Base-by-base conservation (phyloP, 306 rosid genomes). In the Sechiopsis laciniata region DNA sequence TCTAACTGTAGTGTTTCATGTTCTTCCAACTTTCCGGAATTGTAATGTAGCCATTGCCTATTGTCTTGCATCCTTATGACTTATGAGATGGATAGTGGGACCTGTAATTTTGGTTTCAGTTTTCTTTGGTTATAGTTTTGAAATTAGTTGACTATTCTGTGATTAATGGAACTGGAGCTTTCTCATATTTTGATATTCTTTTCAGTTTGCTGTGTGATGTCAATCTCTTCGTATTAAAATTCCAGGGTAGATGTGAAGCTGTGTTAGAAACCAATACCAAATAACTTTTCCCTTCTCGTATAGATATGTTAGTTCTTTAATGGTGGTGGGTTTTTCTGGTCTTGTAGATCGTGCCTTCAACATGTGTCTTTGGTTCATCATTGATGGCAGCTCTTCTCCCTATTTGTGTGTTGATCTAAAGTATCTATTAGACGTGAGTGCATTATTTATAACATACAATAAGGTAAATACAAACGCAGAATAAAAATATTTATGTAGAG, bases 301-400 rank as follows among this genome's bases (percentile, higher is more conserved):
- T 64, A 8, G 22, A 17, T 16, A 2, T 12, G 35, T 11, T 45
- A 42, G 35, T 66, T 17, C 55, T 45, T 11, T 66, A 66, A 45
- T 45, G 54, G 29, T 66, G 2, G 16, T 45, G 35, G 26, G 19
- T 66, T 51, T 74, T 53, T 22, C 19, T 68, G 26, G 74, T 77
- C 64, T 78, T 75, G 55, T 88, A 90, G 98, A 81, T 71, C 57
- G 94, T 85, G 79, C 97, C 97, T 46, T 90, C 97, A 22, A 80
- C 97, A 14, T 86, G 90, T 76, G 92, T n/a, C n/a, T n/a, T n/a
- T n/a, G n/a, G n/a, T n/a, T n/a, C n/a, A n/a, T n/a, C n/a, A n/a
- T n/a, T n/a, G n/a, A n/a, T n/a, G n/a, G n/a, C n/a, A n/a, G 32
- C 86, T 26, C 45, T 1, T 11, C 55, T 14, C 52, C 45, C 55